Conservation (phyloP, 352 stramenopile genomes). For the Phytopythium boreale region DNA sequence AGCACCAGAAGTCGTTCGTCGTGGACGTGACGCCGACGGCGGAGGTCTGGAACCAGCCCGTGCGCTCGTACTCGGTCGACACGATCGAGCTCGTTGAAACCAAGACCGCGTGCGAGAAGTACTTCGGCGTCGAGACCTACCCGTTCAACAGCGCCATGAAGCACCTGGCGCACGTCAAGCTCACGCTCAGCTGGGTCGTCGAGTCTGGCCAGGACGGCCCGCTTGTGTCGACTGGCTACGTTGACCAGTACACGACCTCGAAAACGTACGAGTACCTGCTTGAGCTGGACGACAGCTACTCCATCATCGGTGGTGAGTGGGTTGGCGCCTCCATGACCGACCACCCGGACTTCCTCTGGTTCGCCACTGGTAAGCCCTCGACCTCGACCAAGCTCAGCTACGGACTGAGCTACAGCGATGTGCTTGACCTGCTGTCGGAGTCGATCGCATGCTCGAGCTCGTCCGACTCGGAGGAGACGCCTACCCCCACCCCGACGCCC, state of each 20-base stretch:
- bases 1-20: conserved; percentile 40
- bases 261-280: conserved; percentile 35
- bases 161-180: conserved; percentile 42
- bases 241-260: conserved; percentile 26
- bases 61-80: conserved; percentile 37
- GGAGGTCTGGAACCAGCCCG: conserved; percentile 60
- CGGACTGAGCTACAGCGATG: conserved; percentile 19
- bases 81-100: conserved; percentile 28
- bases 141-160: conserved; percentile 42
- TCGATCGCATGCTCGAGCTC: conserved; percentile 16
- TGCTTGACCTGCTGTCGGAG: conserved; percentile 22
- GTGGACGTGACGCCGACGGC: conserved; percentile 31
- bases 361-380: conserved; percentile 26
- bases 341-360: conserved; percentile 38
- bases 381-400: conserved; percentile 10
- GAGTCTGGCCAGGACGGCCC: conserved; percentile 35
- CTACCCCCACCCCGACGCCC: conserved; percentile 1
- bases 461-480: neutral
- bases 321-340: conserved; percentile 20
- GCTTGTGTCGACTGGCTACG: conserved; percentile 22
- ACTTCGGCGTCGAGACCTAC: conserved; percentile 32
- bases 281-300: conserved; percentile 32
- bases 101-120: conserved; percentile 20
- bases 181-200: conserved; percentile 42
- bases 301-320: conserved; percentile 40